phyloP scores from a whole-genome alignment of 805 yeast species.

The Candida awuae region DNA sequence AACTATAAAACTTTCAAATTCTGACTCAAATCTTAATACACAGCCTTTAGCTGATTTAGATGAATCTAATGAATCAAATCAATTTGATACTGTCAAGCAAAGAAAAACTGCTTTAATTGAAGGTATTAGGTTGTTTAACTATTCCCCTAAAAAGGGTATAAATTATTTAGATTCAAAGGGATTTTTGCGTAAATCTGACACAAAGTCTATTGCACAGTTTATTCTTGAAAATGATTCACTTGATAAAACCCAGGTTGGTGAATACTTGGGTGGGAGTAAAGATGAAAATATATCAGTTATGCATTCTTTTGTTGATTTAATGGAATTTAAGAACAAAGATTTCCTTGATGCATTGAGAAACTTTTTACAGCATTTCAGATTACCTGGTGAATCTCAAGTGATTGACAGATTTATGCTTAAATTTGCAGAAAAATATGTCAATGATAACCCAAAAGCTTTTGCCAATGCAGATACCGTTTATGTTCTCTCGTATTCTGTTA shows the following conservation, averaged over 20 bases:
- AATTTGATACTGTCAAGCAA: constrained; percentile 77
- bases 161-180: constrained; percentile 50
- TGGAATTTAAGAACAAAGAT: constrained; percentile 61
- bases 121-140: constrained; percentile 73
- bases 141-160: constrained; percentile 77
- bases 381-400: constrained; percentile 98
- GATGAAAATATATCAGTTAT: constrained; percentile 69
- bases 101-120: constrained; percentile 75
- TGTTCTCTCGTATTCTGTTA: constrained; percentile 83
- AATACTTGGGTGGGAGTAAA: constrained; percentile 84
- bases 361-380: constrained; percentile 79
- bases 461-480: constrained; percentile 93
- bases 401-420: constrained; percentile 95
- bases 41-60: constrained; percentile 26
- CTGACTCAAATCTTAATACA: constrained; percentile 15
- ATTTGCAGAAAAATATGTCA: constrained; percentile 85
- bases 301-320: constrained; percentile 88
- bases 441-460: constrained; percentile 82
- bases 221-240: constrained; percentile 60
- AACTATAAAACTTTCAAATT: constrained; percentile 19
- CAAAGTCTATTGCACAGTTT: constrained; percentile 67
- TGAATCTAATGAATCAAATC: constrained; percentile 59
- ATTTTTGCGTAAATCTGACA: constrained; percentile 53
- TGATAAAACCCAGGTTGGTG: constrained; percentile 82
- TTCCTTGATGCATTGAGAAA: constrained; percentile 83